A percentile compares a stretch with the other conserved stretches of the same genome.
Conservation (phyloP, 331 rosid genomes). For the Malus hybrid region DNA sequence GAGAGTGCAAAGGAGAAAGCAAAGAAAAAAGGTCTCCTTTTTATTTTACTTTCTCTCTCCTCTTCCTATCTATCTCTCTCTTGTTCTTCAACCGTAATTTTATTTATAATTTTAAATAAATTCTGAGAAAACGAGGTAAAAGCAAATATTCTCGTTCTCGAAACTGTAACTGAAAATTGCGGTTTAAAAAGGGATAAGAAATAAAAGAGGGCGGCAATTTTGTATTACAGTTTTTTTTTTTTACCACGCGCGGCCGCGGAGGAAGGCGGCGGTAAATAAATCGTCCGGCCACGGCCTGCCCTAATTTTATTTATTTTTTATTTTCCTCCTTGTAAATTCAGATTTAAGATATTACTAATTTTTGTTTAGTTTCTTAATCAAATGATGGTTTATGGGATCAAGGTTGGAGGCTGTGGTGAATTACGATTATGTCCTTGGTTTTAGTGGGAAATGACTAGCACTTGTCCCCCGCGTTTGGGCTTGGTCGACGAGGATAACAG, state of each 20-base stretch:
- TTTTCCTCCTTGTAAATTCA: neutral
- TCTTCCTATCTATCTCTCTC: neutral
- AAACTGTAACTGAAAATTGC: neutral
- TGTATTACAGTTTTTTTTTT: neutral
- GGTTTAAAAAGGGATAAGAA: neutral
- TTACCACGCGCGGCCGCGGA: neutral
- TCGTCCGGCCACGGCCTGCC: conserved; percentile 1
- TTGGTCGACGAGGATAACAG: conserved; percentile 1
- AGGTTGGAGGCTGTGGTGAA: neutral
- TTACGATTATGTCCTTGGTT: neutral
- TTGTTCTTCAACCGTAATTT: neutral
- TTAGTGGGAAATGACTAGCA: neutral
- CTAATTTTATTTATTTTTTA: neutral
- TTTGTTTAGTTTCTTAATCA: neutral
- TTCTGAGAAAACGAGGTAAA: conserved; percentile 13
- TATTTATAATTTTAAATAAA: neutral
- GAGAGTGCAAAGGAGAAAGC: neutral
- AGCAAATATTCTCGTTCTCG: conserved; percentile 8
- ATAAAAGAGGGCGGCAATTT: neutral
- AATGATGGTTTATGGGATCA: neutral
- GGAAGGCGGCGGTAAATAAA: neutral
- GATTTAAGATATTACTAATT: neutral
- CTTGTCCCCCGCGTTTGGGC: neutral
- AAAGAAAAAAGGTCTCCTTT: neutral
- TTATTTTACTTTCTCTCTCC: neutral